Conservation (phyloP, 2,329 filamentous ascomycete species). For the Aspergillus neotritici region DNA sequence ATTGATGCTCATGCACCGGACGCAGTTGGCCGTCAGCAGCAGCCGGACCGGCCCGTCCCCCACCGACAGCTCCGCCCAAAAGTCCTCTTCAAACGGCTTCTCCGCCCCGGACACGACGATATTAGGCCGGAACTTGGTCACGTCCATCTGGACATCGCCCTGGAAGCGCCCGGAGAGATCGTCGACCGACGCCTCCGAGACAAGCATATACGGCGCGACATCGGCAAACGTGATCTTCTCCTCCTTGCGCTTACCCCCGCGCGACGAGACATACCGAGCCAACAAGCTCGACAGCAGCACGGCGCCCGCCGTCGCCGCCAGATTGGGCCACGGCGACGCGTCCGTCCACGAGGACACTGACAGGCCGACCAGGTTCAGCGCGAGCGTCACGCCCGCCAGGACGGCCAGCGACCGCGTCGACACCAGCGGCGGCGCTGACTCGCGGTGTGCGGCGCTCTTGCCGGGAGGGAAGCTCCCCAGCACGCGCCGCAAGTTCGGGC, state of each 20-base stretch:
- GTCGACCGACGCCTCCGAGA: slow-evolving; percentile 63
- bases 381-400: slow-evolving; percentile 5
- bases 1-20: slow-evolving; percentile 63
- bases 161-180: slow-evolving; percentile 57
- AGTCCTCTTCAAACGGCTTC: slow-evolving; percentile 63
- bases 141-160: slow-evolving; percentile 50
- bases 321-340: neutral
- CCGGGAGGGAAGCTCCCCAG: slow-evolving; percentile 56
- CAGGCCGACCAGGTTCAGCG: slow-evolving; percentile 6
- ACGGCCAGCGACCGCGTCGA: slow-evolving; percentile 1
- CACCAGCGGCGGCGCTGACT: neutral
- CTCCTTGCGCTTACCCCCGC: slow-evolving; percentile 7
- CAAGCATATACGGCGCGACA: slow-evolving; percentile 60
- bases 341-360: neutral
- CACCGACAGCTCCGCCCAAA: slow-evolving; percentile 59
- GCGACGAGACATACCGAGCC: neutral
- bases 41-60: slow-evolving; percentile 35
- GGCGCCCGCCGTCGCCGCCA: slow-evolving; percentile 5
- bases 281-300: slow-evolving; percentile 3
- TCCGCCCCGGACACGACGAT: slow-evolving; percentile 59
- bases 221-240: slow-evolving; percentile 29
- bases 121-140: slow-evolving; percentile 68
- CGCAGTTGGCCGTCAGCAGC: slow-evolving; percentile 63
- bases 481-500: slow-evolving; percentile 54
- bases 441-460: slow-evolving; percentile 19